Percentiles rank a stretch among this genome's conserved stretches.
phyloP scores from a whole-genome alignment of 148 eudicot species.

The Heliamphora exappendiculata region DNA sequence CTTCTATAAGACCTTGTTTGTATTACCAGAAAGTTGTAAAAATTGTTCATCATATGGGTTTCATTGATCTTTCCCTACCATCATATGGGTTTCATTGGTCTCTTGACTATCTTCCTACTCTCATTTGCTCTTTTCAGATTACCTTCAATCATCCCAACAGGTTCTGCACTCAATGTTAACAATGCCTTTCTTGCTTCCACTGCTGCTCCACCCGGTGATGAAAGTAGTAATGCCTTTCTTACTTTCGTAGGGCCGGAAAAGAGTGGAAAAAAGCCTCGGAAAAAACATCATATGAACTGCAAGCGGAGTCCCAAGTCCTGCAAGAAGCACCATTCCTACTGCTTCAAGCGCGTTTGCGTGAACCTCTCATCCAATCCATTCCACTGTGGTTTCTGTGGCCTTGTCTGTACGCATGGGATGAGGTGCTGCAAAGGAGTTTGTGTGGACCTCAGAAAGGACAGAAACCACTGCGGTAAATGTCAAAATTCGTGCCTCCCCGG shows the following conservation, averaged over 20 bases:
- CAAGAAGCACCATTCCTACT: slow-evolving; percentile 5
- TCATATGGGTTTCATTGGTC: slow-evolving; percentile 1
- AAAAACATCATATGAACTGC: neutral
- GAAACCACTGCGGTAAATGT: slow-evolving; percentile 2
- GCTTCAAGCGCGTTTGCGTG: neutral
- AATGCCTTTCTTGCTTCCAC: neutral
- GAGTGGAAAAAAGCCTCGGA: neutral
- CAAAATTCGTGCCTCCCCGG: neutral
- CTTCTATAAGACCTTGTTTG: neutral
- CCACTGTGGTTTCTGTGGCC: neutral
- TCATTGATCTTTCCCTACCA: too few species aligned
- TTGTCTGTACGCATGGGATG: slow-evolving; percentile 3
- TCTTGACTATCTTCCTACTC: slow-evolving; percentile 4
- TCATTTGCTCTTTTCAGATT: neutral
- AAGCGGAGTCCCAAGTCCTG: neutral
- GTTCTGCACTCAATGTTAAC: neutral
- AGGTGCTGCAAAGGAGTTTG: slow-evolving; percentile 1
- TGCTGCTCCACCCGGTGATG: too few species aligned
- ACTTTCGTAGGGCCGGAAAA: neutral
- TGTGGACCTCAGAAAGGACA: slow-evolving; percentile 2
- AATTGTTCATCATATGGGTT: neutral
- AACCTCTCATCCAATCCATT: neutral
- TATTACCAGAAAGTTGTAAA: neutral
- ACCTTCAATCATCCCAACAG: neutral
- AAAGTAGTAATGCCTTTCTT: neutral